Evolutionary conservation across 345 rosid genomes (phyloP).

Genomic region (Melaleuca alternifolia): DNA sequence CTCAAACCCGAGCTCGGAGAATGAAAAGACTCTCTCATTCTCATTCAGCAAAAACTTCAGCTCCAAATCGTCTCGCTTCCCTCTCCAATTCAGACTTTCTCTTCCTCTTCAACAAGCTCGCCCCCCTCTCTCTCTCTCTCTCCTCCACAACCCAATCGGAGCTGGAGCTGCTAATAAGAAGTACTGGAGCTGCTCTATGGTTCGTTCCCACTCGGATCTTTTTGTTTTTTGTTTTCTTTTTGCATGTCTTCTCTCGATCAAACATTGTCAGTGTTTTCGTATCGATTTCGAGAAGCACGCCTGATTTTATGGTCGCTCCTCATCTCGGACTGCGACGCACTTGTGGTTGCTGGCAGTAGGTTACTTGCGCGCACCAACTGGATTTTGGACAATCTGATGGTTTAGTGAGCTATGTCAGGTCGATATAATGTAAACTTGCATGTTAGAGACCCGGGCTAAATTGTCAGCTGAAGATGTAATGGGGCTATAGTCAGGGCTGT

Average conservation of each 20-base stretch:
- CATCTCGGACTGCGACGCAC: not conserved
- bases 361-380: not conserved
- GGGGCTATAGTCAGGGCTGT: not conserved
- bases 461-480: not conserved
- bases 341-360: not conserved
- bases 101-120: too few relatives aligned
- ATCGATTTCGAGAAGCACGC: not conserved
- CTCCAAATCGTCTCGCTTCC: too few relatives aligned
- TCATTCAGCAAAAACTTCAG: too few relatives aligned
- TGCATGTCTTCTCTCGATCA: not conserved
- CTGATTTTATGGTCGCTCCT: not conserved
- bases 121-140: too few relatives aligned
- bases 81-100: too few relatives aligned
- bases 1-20: too few relatives aligned
- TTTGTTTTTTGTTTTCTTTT: not conserved
- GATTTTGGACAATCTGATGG: not conserved
- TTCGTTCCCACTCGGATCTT: constrained; percentile 14
- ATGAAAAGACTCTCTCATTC: too few relatives aligned
- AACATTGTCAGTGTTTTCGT: not conserved
- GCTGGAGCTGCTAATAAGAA: too few relatives aligned
- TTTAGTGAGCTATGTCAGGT: not conserved
- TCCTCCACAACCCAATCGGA: too few relatives aligned
- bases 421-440: not conserved
- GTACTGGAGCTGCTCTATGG: constrained; percentile 97
- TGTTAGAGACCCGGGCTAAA: not conserved